Base-by-base conservation (phyloP, 257 asterid genomes). In the Lantana camara region DNA sequence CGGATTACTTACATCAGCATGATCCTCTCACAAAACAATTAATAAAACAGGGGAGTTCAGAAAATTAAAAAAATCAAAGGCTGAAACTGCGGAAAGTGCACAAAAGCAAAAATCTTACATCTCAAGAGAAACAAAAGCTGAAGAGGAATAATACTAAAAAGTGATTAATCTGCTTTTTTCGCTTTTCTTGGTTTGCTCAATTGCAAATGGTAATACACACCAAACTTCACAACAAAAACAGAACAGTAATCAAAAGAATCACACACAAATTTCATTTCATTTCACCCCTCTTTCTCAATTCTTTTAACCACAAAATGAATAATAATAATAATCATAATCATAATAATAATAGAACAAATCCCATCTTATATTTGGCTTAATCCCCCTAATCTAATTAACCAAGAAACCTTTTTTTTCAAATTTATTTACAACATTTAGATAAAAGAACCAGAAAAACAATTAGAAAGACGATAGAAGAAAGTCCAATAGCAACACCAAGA, bases 401-500 rank as follows among this genome's bases (percentile, higher is more conserved):
- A 74, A 77, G 62, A 49, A 61, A 68, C 12, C 45, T 29, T 44
- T 40, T 16, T 11, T 3, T 12, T 42, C 48, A 63, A 70, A 52
- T 11, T 88, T 81, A 88, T 88, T 70, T 90, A 86, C 96, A 90
- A 24, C 97, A 88, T 67, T 79, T 94, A 32, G 95, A 74, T 57
- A 85, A 69, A 42, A 83, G 66, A 76, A 94, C 79, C 88, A 90
- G 80, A 91, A 90, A 84, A 75, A 94, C 73, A 56, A 94, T 94
- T 42, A 94, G 80, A 67, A 90, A 86, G 17, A 90, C 92, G 67
- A 94, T 83, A 6, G 95, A 80, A 22, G 97, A 91, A 12, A 94
- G 88, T 41, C 86, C 95, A 75, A 94, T 85, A 1, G 97, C 95
- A 66, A 90, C 79, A 30, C 96, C 96, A 59, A 94, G 92, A 74